A percentile compares a stretch with the other conserved stretches of the same genome.
These are phyloP conservation scores for Tetrahymena malaccensis DNA, from an alignment of 73 alveolate species.

Conservation along the genomic window DNA sequence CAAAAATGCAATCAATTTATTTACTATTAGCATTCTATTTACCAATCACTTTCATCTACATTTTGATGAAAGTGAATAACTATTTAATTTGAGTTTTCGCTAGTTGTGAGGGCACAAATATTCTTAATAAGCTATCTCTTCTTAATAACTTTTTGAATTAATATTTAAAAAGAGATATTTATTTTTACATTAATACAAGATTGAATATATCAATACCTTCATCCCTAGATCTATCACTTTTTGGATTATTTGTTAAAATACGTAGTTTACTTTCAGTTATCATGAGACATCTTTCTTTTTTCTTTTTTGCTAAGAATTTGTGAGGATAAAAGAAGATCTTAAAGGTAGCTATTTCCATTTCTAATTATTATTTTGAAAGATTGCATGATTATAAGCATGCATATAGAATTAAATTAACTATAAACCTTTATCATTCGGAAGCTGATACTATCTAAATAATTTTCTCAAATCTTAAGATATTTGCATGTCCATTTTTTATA, in stretches of 20 bases:
- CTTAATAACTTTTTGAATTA: neutral
- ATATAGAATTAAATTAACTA: neutral
- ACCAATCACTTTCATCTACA: neutral
- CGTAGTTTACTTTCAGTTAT: neutral
- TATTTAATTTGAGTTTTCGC: neutral
- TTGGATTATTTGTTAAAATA: neutral
- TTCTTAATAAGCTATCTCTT: neutral
- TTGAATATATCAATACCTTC: neutral
- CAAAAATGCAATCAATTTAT: neutral
- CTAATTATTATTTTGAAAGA: neutral
- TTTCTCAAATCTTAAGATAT: neutral
- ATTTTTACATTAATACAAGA: neutral
- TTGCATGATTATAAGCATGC: too few relatives aligned
- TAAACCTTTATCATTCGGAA: neutral
- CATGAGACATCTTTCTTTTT: neutral
- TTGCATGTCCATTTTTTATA: neutral
- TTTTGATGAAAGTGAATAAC: neutral
- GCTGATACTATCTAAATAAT: neutral
- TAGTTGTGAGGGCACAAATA: neutral
- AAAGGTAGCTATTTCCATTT: neutral
- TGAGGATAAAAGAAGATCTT: neutral
- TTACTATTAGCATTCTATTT: neutral
- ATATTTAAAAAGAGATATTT: neutral
- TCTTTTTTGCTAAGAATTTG: neutral
- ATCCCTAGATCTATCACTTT: neutral